Evolutionary conservation across 768 basidiomycete species (phyloP), one percentile per base, ranked within the genome.

Genomic region (Rhizopogon sp.): DNA sequence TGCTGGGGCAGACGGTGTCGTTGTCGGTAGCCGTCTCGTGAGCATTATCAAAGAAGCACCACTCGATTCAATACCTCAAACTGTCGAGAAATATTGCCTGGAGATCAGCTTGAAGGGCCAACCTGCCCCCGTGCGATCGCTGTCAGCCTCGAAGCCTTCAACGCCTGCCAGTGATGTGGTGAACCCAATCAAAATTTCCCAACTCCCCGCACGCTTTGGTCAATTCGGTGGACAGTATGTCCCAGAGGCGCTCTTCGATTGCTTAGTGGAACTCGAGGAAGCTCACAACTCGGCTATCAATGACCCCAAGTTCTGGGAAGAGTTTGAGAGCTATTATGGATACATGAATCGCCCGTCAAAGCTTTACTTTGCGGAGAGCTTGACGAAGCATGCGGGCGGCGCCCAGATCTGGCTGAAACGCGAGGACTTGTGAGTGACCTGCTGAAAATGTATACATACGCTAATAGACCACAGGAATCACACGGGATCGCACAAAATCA

Each of bases 401-500:
- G 96, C 97, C 10, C 90, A 83, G 55, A 97, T 99, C 62, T 99
- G 97, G 97, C 74, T 99, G 63, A 99, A 99, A 78, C 84, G 94
- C 44, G 96, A 95, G 72, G 93, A 96, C 63, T 66, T 96, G 88
- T 88, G 59, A 58, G 87, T 68, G 22, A 47, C 56, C 40, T 52
- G 20, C 49, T 20, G 17, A 43, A 20, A 39, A 13, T 46, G 28
- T 20, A 17, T 29, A 13, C 42, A 5, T 43, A 53, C 6, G 25
- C 44, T 71, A 41, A 17, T 6, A 17, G n/a, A 42, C 13, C 50
- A 35, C 55, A 92, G 90, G 56, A 99, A 99, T 69, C 96, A 98
- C 68, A 98, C 97, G 0, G 97, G 97, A 14, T 98, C 95, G 9
- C 97, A 99, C 73, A 99, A 98, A 72, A 98, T 99, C 66, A 98